Base-by-base conservation (phyloP, 352 stramenopile genomes). In the Pythium apleroticum region DNA sequence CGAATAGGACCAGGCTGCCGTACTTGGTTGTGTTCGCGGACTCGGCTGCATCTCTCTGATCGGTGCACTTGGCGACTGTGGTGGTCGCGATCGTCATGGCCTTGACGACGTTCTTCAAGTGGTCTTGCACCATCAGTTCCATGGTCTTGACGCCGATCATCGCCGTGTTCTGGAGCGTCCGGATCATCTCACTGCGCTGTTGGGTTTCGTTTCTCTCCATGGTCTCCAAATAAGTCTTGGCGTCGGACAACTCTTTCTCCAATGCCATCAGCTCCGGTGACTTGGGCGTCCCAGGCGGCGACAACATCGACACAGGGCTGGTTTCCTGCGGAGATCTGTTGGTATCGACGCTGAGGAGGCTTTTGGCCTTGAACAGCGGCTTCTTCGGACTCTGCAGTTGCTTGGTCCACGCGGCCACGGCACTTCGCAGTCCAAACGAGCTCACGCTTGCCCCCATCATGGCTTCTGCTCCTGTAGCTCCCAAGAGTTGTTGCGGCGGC, bases 81-180 rank as follows among this genome's bases (percentile, higher is more conserved):
- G 33, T 37, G 4, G 45, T 20, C 4, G 37, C 14, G 9, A 66
- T 41, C 5, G 12, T 41, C 58, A 72, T 54, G 12, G 65, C 65
- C 22, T 66, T 66, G 22, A 30, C 20, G 14, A 67, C 43, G 17
- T 67, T 72, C 65, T 89, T 89, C 24, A 77, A 22, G 46, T 79
- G 75, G 35, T 86, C 80, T 41, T 76, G 62, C 30, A 83, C 68
- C 76, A 89, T 81, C 2, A 86, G 45, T 31, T 89, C 76, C 76
- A 89, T 78, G 19, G 80, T 89, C 52, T 84, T 85, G 19, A 85
- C 72, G 0, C 69, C 62, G 24, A 86, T 58, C 2, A 56, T 60
- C 22, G 74, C 73, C n/a, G 77, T 82, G 22, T 74, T 71, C 12
- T 72, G 31, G 11, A 86, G 68, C 4, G 73, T 80, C 17, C 39